Conservation (phyloP, 2,329 filamentous ascomycete genomes). For the Rhynchosporium secalis region DNA sequence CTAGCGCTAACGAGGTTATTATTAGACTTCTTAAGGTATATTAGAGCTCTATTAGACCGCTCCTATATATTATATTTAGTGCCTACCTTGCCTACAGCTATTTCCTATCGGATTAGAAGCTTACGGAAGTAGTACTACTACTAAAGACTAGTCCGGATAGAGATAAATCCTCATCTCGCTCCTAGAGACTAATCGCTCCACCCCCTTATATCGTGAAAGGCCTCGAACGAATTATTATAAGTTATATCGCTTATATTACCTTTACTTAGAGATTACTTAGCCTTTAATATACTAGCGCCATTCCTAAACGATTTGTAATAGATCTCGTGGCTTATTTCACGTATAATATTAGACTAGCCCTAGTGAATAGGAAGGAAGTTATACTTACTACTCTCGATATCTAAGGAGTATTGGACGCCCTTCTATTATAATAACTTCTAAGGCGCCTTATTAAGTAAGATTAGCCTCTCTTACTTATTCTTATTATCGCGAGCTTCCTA, state of each 20-base stretch:
- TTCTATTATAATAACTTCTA: background rate
- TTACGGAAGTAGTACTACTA: background rate
- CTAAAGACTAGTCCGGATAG: background rate
- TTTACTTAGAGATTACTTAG: background rate
- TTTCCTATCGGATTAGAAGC: background rate
- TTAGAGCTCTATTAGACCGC: background rate
- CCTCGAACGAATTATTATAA: background rate
- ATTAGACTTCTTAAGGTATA: background rate
- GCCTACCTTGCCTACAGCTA: background rate
- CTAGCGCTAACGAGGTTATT: background rate
- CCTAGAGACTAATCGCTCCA: background rate
- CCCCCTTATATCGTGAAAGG: background rate
- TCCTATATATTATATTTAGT: background rate
- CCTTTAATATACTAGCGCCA: background rate
- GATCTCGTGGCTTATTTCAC: constrained; percentile 1
- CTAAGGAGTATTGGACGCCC: background rate
- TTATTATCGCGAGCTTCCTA: background rate
- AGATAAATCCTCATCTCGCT: background rate
- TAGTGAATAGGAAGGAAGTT: background rate
- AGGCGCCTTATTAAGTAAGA: background rate
- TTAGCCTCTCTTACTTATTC: background rate
- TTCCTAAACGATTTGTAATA: background rate
- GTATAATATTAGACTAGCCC: background rate
- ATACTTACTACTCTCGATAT: background rate
- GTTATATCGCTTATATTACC: background rate